These are phyloP conservation scores for Penicillium cosmopolitanum DNA, from an alignment of 495 filamentous ascomycete species.

Conservation along the genomic window DNA sequence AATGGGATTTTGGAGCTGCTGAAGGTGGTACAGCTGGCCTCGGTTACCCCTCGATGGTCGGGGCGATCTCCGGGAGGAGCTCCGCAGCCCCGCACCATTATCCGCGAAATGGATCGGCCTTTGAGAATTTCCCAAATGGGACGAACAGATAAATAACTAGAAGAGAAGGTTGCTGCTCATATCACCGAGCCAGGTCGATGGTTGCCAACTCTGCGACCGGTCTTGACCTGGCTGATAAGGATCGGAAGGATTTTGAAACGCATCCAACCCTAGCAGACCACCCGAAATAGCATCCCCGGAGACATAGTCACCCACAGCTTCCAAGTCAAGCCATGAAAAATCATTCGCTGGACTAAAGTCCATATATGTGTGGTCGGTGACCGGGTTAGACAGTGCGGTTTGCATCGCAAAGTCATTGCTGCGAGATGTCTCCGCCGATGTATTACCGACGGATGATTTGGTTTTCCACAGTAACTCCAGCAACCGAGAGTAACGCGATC, in stretches of 20 bases:
- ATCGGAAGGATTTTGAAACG: slow-evolving; percentile 39
- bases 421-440: slow-evolving; percentile 37
- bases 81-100: slow-evolving; percentile 31
- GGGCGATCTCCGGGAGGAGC: slow-evolving; percentile 27
- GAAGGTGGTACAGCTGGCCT: slow-evolving; percentile 11
- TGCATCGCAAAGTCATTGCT: slow-evolving; percentile 39
- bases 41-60: slow-evolving; percentile 30
- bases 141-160: slow-evolving; percentile 18
- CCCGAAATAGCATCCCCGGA: slow-evolving; percentile 48
- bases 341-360: slow-evolving; percentile 56
- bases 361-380: slow-evolving; percentile 42
- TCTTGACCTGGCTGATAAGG: slow-evolving; percentile 37
- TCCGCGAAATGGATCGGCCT: slow-evolving; percentile 17
- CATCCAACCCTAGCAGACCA: slow-evolving; percentile 42
- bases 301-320: slow-evolving; percentile 60
- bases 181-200: slow-evolving; percentile 45
- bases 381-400: slow-evolving; percentile 31
- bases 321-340: slow-evolving; percentile 61
- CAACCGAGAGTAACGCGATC: slow-evolving; percentile 57
- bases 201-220: slow-evolving; percentile 46
- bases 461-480: slow-evolving; percentile 57
- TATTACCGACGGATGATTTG: slow-evolving; percentile 28
- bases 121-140: not conserved
- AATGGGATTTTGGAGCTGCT: slow-evolving; percentile 8
- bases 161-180: slow-evolving; percentile 49